Conservation (phyloP, 1,139 yeast genomes). For the Taphrina flavorubra region DNA sequence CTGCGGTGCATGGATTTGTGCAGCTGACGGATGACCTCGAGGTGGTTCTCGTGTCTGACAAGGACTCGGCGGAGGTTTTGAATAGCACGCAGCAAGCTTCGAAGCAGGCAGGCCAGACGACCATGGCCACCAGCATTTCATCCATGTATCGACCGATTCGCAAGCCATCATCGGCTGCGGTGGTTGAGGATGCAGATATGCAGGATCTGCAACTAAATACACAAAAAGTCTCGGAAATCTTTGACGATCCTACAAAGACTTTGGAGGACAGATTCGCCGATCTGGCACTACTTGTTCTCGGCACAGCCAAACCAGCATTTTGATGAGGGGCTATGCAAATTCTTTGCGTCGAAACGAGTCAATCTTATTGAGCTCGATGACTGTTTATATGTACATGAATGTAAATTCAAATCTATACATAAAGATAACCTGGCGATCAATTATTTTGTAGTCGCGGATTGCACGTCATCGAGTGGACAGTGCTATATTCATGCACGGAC, state of each 20-base stretch:
- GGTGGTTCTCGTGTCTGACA: conserved; percentile 4
- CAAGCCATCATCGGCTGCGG: neutral
- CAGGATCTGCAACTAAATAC: conserved; percentile 20
- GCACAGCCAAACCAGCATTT: conserved; percentile 5
- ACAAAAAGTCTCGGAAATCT: conserved; percentile 3
- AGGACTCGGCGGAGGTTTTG: neutral
- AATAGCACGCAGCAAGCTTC: neutral
- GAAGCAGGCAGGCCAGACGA: neutral
- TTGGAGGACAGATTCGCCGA: conserved; percentile 13
- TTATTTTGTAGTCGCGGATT: too few species aligned
- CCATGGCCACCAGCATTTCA: neutral
- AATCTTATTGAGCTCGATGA: neutral
- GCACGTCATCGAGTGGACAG: too few species aligned
- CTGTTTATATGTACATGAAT: neutral
- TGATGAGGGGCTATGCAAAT: neutral
- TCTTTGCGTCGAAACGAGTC: neutral
- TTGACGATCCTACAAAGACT: conserved; percentile 17
- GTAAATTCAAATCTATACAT: neutral
- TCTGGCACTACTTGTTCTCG: conserved; percentile 19
- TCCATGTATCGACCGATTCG: conserved; percentile 8
- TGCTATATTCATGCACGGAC: neutral
- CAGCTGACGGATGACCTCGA: conserved; percentile 21
- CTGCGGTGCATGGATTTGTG: conserved; percentile 5
- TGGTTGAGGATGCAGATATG: conserved; percentile 11
- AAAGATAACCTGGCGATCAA: too few species aligned